Evolutionary conservation across 148 eudicot species (phyloP).

Genomic region (Chenopodium berlandieri): DNA sequence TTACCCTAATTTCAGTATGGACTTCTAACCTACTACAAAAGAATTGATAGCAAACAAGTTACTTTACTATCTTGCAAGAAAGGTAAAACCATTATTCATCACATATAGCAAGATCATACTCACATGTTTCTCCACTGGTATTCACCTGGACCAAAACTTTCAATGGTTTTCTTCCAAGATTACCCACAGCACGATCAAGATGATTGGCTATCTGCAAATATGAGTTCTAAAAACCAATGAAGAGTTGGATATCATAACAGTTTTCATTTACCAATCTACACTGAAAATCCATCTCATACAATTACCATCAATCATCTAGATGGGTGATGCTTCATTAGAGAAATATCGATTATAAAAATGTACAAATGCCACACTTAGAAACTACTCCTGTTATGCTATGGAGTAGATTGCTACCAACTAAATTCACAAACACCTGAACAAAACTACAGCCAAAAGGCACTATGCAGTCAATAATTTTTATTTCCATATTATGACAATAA

Average conservation of each 20-base stretch:
- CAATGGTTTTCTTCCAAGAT: slow-evolving; percentile 78
- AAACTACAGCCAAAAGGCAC: background rate
- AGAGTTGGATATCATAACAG: background rate
- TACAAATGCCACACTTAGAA: no score
- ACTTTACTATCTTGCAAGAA: background rate
- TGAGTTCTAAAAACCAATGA: background rate
- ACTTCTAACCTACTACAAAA: background rate
- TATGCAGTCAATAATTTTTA: background rate
- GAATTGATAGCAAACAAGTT: background rate
- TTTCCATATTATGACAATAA: background rate
- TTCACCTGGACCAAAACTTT: slow-evolving; percentile 92
- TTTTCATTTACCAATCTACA: background rate
- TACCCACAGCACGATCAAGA: slow-evolving; percentile 78
- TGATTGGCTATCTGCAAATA: slow-evolving; percentile 79
- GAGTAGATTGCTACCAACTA: no score
- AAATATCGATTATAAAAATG: no score
- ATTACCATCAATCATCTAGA: background rate
- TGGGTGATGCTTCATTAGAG: background rate
- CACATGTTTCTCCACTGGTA: slow-evolving; percentile 94
- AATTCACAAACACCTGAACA: background rate
- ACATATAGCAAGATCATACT: slow-evolving; percentile 28
- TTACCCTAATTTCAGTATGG: background rate
- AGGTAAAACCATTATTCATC: background rate
- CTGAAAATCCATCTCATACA: background rate
- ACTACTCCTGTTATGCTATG: background rate